These are phyloP conservation scores for Odonthalia washingtoniensis DNA, from an alignment of 31 red algal genomes.

Conservation along the genomic window DNA sequence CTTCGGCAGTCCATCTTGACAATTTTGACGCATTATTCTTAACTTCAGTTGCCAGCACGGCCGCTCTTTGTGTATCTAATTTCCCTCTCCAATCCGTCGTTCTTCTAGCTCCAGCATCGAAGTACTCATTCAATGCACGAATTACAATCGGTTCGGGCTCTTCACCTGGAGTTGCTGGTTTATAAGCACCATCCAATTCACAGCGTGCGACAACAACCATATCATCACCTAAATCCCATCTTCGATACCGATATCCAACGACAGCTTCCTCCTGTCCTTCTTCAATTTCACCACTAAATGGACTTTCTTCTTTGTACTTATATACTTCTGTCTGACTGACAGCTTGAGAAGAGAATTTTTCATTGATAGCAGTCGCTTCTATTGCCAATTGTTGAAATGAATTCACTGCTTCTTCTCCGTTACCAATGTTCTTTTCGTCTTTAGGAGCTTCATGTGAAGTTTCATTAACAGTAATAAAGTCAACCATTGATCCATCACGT, in stretches of 20 bases:
- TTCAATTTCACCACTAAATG: slow-evolving; percentile 75
- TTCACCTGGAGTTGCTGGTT: slow-evolving; percentile 35
- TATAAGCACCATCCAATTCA: slow-evolving; percentile 88
- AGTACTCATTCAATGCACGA: slow-evolving; percentile 93
- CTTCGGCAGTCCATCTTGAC: slow-evolving; percentile 90
- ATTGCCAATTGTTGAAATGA: slow-evolving; percentile 81
- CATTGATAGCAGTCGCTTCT: slow-evolving; percentile 96
- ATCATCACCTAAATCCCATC: slow-evolving; percentile 84
- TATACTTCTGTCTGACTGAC: slow-evolving; percentile 61
- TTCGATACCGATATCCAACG: slow-evolving; percentile 92
- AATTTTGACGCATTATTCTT: slow-evolving; percentile 98
- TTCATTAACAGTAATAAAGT: slow-evolving; percentile 96
- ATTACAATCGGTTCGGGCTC: slow-evolving; percentile 77
- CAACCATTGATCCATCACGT: slow-evolving; percentile 90
- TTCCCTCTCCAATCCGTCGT: slow-evolving; percentile 94
- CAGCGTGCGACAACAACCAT: slow-evolving; percentile 87
- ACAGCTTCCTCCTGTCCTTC: slow-evolving; percentile 58
- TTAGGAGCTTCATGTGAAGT: slow-evolving; percentile 91
- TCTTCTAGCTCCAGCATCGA: slow-evolving; percentile 74
- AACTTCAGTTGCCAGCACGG: slow-evolving; percentile 97
- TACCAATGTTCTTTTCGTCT: slow-evolving; percentile 86
- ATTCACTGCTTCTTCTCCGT: slow-evolving; percentile 79
- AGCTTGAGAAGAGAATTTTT: slow-evolving; percentile 93
- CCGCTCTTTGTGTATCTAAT: slow-evolving; percentile 94
- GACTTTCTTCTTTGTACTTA: slow-evolving; percentile 72